Evolutionary conservation across 495 filamentous ascomycete genomes (phyloP), one percentile per base, ranked within the genome.

Genomic region (Opeltia flavorubescens): DNA sequence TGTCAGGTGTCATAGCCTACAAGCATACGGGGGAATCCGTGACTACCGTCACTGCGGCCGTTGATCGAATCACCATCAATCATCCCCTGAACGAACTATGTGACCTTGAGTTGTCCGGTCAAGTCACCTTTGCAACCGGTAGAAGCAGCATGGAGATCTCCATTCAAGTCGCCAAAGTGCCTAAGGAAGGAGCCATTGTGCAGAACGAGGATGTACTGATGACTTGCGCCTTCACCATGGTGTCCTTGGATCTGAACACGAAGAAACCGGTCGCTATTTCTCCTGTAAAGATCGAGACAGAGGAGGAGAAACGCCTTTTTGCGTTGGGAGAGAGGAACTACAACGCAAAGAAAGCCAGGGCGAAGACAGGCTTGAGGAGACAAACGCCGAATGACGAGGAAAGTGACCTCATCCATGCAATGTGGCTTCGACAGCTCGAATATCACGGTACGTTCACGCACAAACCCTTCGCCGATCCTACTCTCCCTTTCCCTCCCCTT

Each of bases 181-280:
- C 64, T 23, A 59, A 65, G 31, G 64, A 72, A 28, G 83, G 78
- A 5, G 62, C 78, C 50, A 56, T 65, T 17, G 68, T 71, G n/a
- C 72, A 69, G 51, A 69, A 76, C 0, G 78, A 82, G 33, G 84
- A 87, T 62, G 66, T 87, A 5, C 52, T 89, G 48, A 74, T 89
- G 51, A 85, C 79, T 3, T 89, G 85, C 62, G 76, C 80, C 8
- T 89, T 88, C 57, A 93, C 86, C 1, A 89, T 93, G 80, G 80
- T 84, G 1, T 86, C 85, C 1, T 66, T 89, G 1, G 75, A 89
- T 52, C 83, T 85, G 1, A 63, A 49, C 11, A 88, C 83, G 1
- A 86, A 84, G 62, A 81, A 76, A 65, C 75, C 70, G 12, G 67
- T 72, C 21, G 50, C 54, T 28, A 71, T 83, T 17, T 70, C 75